Conservation (phyloP, 1,139 yeast genomes). For the Yamadazyma buinensis region DNA sequence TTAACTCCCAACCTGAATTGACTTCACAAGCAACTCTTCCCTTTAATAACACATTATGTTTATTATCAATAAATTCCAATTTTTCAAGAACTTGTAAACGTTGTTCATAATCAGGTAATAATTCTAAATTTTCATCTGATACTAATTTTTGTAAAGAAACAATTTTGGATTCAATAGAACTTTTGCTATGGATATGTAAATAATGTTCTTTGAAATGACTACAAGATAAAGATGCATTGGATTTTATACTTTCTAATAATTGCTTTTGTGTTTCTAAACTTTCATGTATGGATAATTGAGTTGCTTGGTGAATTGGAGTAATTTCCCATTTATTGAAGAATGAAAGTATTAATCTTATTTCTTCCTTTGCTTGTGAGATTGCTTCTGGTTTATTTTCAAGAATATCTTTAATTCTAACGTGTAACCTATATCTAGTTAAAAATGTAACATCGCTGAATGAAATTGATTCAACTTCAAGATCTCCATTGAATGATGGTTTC, state of each 20-base stretch:
- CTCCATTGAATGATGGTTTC: conserved; percentile 28
- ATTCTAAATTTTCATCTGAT: conserved; percentile 83
- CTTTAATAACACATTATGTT: conserved; percentile 74
- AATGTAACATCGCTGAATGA: conserved; percentile 48
- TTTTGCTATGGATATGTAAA: conserved; percentile 43
- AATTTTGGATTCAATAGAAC: conserved; percentile 48
- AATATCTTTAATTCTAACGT: conserved; percentile 38
- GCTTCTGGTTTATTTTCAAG: conserved; percentile 42
- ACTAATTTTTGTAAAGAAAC: conserved; percentile 55
- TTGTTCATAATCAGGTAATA: conserved; percentile 92
- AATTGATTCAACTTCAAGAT: conserved; percentile 40
- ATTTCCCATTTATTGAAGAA: conserved; percentile 48
- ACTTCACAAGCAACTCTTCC: conserved; percentile 88
- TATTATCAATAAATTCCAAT: conserved; percentile 71
- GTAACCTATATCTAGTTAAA: conserved; percentile 43
- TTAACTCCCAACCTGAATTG: conserved; percentile 86
- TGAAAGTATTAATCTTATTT: conserved; percentile 35
- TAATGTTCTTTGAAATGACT: conserved; percentile 47
- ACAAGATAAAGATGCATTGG: conserved; percentile 27
- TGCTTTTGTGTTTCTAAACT: conserved; percentile 42
- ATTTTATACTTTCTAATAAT: conserved; percentile 31
- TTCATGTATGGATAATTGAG: conserved; percentile 54
- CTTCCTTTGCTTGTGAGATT: conserved; percentile 36
- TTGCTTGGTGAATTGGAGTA: conserved; percentile 36
- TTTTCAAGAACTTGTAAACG: conserved; percentile 72